Percentiles rank a stretch among this genome's conserved stretches.
phyloP scores from a whole-genome alignment of 192 early-diverging fungal species.

The Mortierella antarctica region DNA sequence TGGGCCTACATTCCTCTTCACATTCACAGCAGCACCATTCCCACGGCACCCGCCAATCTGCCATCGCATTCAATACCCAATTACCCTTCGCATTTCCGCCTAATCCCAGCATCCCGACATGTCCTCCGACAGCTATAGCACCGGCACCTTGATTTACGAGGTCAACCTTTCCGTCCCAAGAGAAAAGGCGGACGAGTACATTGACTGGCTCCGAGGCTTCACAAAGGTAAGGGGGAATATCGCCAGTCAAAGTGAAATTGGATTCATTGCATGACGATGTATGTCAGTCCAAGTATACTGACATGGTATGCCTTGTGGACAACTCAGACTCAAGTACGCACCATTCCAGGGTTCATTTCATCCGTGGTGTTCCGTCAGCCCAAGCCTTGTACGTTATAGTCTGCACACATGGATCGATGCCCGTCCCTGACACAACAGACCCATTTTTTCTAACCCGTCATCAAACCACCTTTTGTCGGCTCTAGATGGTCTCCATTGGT shows the following conservation, averaged over 20 bases:
- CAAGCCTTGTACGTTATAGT: conserved; percentile 25
- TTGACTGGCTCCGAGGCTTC: conserved; percentile 57
- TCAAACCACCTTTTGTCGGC: neutral
- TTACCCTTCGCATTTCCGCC: too few species aligned
- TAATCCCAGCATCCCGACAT: neutral
- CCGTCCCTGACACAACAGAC: too few species aligned
- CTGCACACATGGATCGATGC: neutral
- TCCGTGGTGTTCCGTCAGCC: conserved; percentile 41
- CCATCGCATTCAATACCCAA: too few species aligned
- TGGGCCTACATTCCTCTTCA: too few species aligned
- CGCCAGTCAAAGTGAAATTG: too few species aligned
- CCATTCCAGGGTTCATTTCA: conserved; percentile 29
- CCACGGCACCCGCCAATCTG: too few species aligned
- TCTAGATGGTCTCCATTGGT: conserved; percentile 40
- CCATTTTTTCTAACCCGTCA: neutral
- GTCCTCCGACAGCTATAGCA: conserved; percentile 23
- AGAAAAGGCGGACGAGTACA: conserved; percentile 55
- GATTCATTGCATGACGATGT: too few species aligned
- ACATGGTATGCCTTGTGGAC: neutral
- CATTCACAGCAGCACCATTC: too few species aligned
- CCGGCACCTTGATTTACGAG: conserved; percentile 50
- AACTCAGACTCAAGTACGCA: conserved; percentile 20
- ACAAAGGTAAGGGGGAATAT: conserved; percentile 17
- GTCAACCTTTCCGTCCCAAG: conserved; percentile 66
- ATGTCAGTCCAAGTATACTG: neutral